Conservation (phyloP, 192 early-diverging fungal species). For the Dispira simplex region DNA sequence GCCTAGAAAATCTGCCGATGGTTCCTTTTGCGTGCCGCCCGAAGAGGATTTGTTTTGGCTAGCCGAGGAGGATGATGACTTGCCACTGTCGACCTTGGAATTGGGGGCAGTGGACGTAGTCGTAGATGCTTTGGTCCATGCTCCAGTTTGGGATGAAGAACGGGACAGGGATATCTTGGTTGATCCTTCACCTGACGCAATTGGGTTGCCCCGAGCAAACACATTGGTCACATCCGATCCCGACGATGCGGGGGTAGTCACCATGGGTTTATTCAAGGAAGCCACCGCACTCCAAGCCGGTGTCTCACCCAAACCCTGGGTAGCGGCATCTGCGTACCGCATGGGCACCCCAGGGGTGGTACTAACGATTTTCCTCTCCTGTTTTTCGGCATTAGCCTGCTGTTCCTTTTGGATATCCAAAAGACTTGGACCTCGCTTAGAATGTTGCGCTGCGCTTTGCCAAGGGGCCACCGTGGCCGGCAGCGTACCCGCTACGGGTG, state of each 20-base stretch:
- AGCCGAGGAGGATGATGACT: conserved; percentile 11
- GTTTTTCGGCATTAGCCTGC: conserved; percentile 19
- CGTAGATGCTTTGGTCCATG: neutral
- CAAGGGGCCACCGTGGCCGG: conserved; percentile 1
- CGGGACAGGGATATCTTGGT: neutral
- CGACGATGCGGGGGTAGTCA: neutral
- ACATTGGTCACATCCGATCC: neutral
- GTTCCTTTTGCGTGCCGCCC: neutral
- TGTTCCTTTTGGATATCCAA: conserved; percentile 32
- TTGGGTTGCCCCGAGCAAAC: neutral
- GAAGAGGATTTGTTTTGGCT: neutral
- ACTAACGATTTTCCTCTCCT: conserved; percentile 13
- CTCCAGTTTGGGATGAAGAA: conserved; percentile 12
- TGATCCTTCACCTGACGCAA: neutral
- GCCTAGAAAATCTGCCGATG: conserved; percentile 50
- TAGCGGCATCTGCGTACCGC: conserved; percentile 20
- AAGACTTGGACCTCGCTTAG: conserved; percentile 10
- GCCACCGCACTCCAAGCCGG: conserved; percentile 7
- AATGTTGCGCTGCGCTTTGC: neutral
- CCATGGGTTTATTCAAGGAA: neutral
- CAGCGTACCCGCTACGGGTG: too few relatives aligned
- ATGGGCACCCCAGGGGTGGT: conserved; percentile 12
- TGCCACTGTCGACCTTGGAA: conserved; percentile 13
- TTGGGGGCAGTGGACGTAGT: neutral
- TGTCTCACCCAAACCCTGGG: neutral